Evolutionary conservation across 257 asterid genomes (phyloP), one percentile per base, ranked within the genome.

Genomic region (Phtheirospermum japonicum): DNA sequence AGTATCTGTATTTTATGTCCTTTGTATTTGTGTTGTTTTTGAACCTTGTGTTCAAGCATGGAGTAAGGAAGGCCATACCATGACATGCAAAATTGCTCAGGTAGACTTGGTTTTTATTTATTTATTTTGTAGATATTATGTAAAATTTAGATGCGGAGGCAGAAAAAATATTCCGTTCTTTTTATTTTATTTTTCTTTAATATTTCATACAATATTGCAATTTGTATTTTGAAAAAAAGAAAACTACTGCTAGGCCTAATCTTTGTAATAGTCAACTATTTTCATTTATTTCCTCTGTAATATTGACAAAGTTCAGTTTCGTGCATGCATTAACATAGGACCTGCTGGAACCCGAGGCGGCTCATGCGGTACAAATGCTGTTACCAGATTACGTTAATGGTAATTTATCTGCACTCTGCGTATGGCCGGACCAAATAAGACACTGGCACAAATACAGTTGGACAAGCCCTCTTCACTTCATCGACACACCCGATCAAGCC

Each of bases 351-450:
- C 74, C 84, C 1, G 95, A 84, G 67, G 98, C 87, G 16, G 71
- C 73, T 9, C 78, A 86, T 56, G 88, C 90, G 0, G 86, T 91
- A 13, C 70, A 75, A 53, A 88, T 76, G 91, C 76, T 91, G 71
- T 73, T 91, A 12, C 98, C 98, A 0, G 94, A 88, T 51, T 67
- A 86, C 17, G 95, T 77, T 0, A 50, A 76, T 16, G 98, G 96
- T 1, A 63, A 91, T 78, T 79, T 88, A 26, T 88, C 96, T 18
- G 85, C 83, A 5, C 76, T 88, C 13, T 88, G 98, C 6, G 92
- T 80, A 12, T 91, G 96, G 98, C 96, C 98, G 0, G 98, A 91
- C 68, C 96, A 91, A 81, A 94, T 91, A 28, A 66, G 96, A 43
- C 94, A 85, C 71, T 91, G 98, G 98, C 81, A 88, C 58, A 86